Percentiles rank a stretch among this genome's conserved stretches.
Conservation (phyloP, 208 protist genomes). For the Tritrichomonas musculus region DNA sequence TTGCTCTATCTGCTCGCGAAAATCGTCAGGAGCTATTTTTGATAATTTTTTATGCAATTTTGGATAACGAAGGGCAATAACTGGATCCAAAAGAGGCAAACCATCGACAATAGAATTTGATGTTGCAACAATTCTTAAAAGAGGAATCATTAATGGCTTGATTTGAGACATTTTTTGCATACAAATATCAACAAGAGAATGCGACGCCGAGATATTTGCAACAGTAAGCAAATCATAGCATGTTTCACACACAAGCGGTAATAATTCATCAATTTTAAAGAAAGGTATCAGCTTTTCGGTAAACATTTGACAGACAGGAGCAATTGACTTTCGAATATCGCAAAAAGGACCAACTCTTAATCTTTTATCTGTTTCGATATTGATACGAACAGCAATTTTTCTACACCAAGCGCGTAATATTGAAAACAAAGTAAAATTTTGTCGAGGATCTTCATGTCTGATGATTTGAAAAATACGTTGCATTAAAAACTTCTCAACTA, state of each 20-base stretch:
- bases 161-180: not conserved
- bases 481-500: not conserved
- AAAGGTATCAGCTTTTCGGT: not conserved
- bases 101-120: not conserved
- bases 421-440: not conserved
- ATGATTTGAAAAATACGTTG: not conserved
- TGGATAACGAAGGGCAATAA: not conserved
- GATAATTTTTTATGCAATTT: not conserved
- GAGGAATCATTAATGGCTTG: not conserved
- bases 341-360: not conserved
- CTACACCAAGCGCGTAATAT: not conserved
- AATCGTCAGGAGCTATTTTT: not conserved
- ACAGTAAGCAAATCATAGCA: not conserved
- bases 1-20: not conserved
- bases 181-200: not conserved
- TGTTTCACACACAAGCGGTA: not conserved
- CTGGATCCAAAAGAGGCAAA: conserved; percentile 4
- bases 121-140: not conserved
- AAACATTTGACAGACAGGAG: not conserved
- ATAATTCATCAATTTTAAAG: not conserved
- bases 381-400: not conserved
- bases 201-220: not conserved
- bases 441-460: not conserved
- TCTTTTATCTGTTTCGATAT: not conserved
- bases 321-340: not conserved